A percentile compares a stretch with the other conserved stretches of the same genome.
Conservation (phyloP, 2,329 filamentous ascomycete genomes). For the Fusarium hostae region DNA sequence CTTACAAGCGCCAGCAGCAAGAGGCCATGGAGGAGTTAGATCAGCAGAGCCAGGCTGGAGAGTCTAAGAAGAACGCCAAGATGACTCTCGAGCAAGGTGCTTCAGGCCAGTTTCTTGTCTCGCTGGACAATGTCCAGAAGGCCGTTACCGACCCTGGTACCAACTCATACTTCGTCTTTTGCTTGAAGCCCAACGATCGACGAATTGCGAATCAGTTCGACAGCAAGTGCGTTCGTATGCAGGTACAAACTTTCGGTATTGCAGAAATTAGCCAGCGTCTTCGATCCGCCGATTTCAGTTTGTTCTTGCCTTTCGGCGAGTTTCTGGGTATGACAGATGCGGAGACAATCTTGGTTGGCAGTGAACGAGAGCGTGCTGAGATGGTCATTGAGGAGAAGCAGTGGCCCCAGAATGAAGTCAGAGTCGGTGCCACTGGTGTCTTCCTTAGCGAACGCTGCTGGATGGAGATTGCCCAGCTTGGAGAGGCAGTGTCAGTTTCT, state of each 20-base stretch:
- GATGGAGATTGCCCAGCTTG: slow-evolving; percentile 85
- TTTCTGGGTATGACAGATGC: slow-evolving; percentile 90
- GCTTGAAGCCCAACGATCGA: slow-evolving; percentile 95
- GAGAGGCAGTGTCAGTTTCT: slow-evolving; percentile 67
- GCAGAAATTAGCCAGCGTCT: slow-evolving; percentile 96
- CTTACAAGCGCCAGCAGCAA: slow-evolving; percentile 53
- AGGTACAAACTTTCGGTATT: slow-evolving; percentile 95
- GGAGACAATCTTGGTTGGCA: slow-evolving; percentile 87
- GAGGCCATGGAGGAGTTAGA: slow-evolving; percentile 61
- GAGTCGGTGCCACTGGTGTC: slow-evolving; percentile 89
- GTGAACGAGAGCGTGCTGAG: slow-evolving; percentile 91
- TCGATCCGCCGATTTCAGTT: slow-evolving; percentile 91
- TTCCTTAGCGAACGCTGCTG: slow-evolving; percentile 97
- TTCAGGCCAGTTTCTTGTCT: slow-evolving; percentile 89
- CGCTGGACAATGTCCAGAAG: slow-evolving; percentile 90
- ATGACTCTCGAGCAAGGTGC: slow-evolving; percentile 79
- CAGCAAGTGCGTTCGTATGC: slow-evolving; percentile 95
- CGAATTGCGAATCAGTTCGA: slow-evolving; percentile 99
- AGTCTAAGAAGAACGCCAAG: slow-evolving; percentile 57
- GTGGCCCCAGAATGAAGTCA: slow-evolving; percentile 92
- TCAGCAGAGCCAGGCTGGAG: slow-evolving; percentile 60
- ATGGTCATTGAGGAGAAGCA: slow-evolving; percentile 90
- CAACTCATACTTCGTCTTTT: slow-evolving; percentile 97
- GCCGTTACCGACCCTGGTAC: slow-evolving; percentile 83
- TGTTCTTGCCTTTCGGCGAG: slow-evolving; percentile 95